Evolutionary conservation across 257 asterid species (phyloP), one percentile per base, ranked within the genome.

Genomic region (Penstemon eatonii): DNA sequence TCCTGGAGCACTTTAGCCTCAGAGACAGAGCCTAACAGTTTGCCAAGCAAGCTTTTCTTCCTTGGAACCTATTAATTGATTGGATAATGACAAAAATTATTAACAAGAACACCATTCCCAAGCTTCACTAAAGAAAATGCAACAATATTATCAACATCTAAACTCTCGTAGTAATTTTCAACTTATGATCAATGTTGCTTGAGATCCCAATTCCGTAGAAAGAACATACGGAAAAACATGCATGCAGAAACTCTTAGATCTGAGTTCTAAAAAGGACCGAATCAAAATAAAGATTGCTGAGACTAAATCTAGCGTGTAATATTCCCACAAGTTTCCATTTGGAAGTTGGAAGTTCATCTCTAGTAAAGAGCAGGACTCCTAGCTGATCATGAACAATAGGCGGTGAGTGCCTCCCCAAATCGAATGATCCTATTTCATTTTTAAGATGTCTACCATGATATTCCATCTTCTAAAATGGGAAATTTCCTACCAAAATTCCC

Each of bases 1-100:
- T 82, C 86, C 76, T 91, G 97, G 70, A 76, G 73, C 80, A 60
- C 85, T 79, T 71, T 85, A 63, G 89, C 83, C 75, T 85, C 88
- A 70, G 79, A 71, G 68, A 85, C 86, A 63, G 85, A 82, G 52
- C 63, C 55, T 40, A 85, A 78, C 67, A 91, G 85, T 68, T 88
- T 84, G 63, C 81, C 66, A 4, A 85, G 85, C 75, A 84, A 75
- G 66, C 58, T 75, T 73, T 81, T 89, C 86, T 82, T 87, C 84
- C 74, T 80, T 47, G 83, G 83, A 73, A 84, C 91, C 97, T 91
- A 75, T 41, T 75, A 7, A 71, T 52, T 33, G 51, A 67, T 50
- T 39, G 74, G 65, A 76, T 55, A 77, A 54, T 65, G 72, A 75
- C 55, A 66, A 44, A 60, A 47, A 33, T 60, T 10, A 39, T 62